Evolutionary conservation across 164 flowering plant genomes (phyloP).

Genomic region (Tetracentron sinense): DNA sequence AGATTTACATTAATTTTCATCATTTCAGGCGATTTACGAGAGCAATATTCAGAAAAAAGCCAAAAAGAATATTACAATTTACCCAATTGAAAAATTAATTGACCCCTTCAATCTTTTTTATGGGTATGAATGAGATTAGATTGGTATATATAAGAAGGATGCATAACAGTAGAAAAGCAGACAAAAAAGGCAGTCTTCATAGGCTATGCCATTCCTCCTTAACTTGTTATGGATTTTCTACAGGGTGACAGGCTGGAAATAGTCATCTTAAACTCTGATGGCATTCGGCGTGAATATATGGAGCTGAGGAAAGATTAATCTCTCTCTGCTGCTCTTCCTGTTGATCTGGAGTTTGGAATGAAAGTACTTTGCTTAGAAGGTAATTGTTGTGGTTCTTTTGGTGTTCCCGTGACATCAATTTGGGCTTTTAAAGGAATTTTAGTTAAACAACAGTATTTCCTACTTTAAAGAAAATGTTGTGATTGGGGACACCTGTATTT

Average conservation of each 20-base stretch:
- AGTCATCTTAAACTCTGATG: constrained; percentile 61
- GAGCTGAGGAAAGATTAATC: constrained; percentile 83
- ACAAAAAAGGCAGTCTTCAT: too few species aligned
- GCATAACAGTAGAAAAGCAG: too few species aligned
- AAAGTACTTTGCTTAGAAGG: too few species aligned
- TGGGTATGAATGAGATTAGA: neutral
- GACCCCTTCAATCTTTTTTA: neutral
- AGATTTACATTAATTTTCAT: too few species aligned
- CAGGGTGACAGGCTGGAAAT: constrained; percentile 95
- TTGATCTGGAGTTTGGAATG: too few species aligned
- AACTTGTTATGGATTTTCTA: constrained; percentile 7
- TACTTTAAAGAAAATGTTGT: too few species aligned
- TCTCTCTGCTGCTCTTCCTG: constrained; percentile 4
- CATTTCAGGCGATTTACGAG: neutral
- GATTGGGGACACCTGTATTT: too few species aligned
- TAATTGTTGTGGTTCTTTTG: too few species aligned
- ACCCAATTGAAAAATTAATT: neutral
- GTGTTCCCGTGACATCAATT: neutral
- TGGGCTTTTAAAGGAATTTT: too few species aligned
- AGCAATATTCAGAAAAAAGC: neutral
- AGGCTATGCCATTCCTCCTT: too few species aligned
- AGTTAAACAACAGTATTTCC: too few species aligned
- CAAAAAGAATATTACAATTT: constrained; percentile 1
- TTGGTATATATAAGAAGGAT: too few species aligned
- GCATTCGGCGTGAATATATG: constrained; percentile 60